These are phyloP conservation scores for Meyerozyma guilliermondii DNA, from an alignment of 1,139 yeast species.

Conservation along the genomic window DNA sequence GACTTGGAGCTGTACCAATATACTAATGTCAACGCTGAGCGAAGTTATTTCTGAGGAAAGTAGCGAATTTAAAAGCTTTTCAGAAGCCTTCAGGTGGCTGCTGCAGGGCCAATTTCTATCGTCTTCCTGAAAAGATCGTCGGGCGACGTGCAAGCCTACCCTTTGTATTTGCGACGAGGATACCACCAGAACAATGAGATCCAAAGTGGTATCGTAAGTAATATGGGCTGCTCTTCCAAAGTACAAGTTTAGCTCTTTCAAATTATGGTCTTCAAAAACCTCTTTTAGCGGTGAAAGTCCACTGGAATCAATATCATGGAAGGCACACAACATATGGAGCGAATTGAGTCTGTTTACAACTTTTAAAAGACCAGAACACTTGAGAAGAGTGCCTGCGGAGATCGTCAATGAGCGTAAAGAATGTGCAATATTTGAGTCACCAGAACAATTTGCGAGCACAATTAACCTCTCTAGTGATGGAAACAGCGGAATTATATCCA, in stretches of 20 bases:
- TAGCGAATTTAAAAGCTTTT: not conserved
- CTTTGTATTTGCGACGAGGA: not conserved
- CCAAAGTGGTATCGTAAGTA: slow-evolving; percentile 12
- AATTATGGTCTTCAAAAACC: slow-evolving; percentile 1
- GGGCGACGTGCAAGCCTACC: not conserved
- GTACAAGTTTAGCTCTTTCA: slow-evolving; percentile 17
- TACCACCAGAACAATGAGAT: slow-evolving; percentile 5
- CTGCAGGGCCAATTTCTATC: not conserved
- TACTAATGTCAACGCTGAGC: not conserved
- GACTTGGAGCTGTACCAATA: not conserved
- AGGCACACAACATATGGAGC: slow-evolving; percentile 23
- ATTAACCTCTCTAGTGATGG: not conserved
- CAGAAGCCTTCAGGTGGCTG: not conserved
- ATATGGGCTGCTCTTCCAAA: slow-evolving; percentile 13
- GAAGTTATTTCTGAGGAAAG: not conserved
- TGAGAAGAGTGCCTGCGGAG: slow-evolving; percentile 15
- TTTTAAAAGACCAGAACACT: slow-evolving; percentile 3
- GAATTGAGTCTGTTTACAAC: slow-evolving; percentile 12
- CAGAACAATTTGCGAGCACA: not conserved
- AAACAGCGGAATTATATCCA: not conserved
- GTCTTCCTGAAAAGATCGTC: not conserved
- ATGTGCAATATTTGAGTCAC: not conserved
- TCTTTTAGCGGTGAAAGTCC: slow-evolving; percentile 1
- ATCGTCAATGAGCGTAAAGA: slow-evolving; percentile 14
- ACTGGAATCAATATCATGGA: slow-evolving; percentile 14